Evolutionary conservation across 2,329 filamentous ascomycete genomes (phyloP).

Genomic region (Beauveria sp.): DNA sequence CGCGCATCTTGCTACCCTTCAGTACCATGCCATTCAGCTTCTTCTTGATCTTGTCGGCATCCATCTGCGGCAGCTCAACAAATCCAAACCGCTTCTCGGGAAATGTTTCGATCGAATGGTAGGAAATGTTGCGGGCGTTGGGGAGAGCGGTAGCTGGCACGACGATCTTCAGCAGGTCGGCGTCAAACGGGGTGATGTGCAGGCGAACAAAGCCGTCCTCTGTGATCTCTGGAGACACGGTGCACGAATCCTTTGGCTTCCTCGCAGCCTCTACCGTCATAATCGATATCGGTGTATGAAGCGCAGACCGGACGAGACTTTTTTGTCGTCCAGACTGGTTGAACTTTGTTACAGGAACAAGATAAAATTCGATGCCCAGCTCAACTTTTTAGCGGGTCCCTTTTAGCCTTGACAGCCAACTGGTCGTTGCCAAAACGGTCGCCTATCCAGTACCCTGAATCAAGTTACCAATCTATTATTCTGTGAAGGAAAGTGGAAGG

Average conservation of each 20-base stretch:
- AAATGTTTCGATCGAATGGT: constrained; percentile 76
- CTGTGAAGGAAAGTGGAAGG: not conserved
- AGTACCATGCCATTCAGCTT: constrained; percentile 83
- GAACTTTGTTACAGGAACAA: not conserved
- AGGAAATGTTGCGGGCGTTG: constrained; percentile 74
- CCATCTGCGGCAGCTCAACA: constrained; percentile 69
- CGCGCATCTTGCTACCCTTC: constrained; percentile 74
- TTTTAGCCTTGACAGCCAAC: not conserved
- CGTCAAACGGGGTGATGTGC: constrained; percentile 81
- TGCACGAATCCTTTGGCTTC: not conserved
- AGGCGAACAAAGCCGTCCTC: constrained; percentile 38
- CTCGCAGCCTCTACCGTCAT: constrained; percentile 9
- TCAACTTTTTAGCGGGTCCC: constrained; percentile 13
- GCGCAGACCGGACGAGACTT: not conserved
- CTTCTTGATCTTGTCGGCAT: constrained; percentile 85
- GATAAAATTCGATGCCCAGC: constrained; percentile 4
- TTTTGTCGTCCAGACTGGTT: not conserved
- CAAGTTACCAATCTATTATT: not conserved
- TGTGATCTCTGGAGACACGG: constrained; percentile 12
- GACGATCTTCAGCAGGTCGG: constrained; percentile 63
- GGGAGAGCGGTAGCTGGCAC: constrained; percentile 60
- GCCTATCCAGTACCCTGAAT: not conserved
- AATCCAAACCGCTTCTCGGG: constrained; percentile 89
- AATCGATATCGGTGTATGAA: not conserved
- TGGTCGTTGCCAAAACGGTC: not conserved